phyloP scores from a whole-genome alignment of 2,329 filamentous ascomycete species.

The Fusarium sp. region DNA sequence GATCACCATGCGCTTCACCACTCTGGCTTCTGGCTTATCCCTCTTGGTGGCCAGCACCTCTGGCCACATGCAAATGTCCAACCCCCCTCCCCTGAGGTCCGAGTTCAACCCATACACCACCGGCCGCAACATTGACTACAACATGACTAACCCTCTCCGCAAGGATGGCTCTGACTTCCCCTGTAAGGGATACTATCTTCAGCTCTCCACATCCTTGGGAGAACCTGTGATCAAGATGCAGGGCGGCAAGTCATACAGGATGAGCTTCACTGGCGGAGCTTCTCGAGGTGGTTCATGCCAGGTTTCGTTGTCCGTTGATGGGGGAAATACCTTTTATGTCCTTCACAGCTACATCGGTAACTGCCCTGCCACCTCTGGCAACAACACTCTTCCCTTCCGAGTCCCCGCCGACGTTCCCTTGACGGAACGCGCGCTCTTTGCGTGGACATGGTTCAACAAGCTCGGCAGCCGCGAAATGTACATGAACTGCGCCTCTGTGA shows the following conservation, averaged over 20 bases:
- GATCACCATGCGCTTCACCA: not conserved
- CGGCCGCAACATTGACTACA: slow-evolving; percentile 69
- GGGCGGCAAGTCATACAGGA: slow-evolving; percentile 64
- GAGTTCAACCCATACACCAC: slow-evolving; percentile 62
- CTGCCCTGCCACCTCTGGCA: slow-evolving; percentile 46
- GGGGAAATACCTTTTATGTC: slow-evolving; percentile 69
- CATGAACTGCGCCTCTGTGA: slow-evolving; percentile 74
- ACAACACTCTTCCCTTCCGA: slow-evolving; percentile 56
- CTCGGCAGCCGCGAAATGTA: slow-evolving; percentile 76
- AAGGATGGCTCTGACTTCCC: slow-evolving; percentile 74
- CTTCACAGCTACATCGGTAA: slow-evolving; percentile 50
- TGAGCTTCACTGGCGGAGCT: slow-evolving; percentile 66
- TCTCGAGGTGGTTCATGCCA: slow-evolving; percentile 73
- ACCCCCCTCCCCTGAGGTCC: slow-evolving; percentile 62
- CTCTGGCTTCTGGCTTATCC: not conserved
- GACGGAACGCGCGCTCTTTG: slow-evolving; percentile 63
- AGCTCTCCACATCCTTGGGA: slow-evolving; percentile 48
- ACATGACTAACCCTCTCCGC: slow-evolving; percentile 74
- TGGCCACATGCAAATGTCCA: slow-evolving; percentile 64
- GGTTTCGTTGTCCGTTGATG: slow-evolving; percentile 70
- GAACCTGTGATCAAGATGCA: slow-evolving; percentile 62
- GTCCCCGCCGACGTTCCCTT: slow-evolving; percentile 64
- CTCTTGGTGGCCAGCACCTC: not conserved
- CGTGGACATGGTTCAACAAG: slow-evolving; percentile 74
- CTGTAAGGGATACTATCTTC: slow-evolving; percentile 72